Evolutionary conservation across 116 monocot species (phyloP).

Genomic region (Iris pallida): DNA sequence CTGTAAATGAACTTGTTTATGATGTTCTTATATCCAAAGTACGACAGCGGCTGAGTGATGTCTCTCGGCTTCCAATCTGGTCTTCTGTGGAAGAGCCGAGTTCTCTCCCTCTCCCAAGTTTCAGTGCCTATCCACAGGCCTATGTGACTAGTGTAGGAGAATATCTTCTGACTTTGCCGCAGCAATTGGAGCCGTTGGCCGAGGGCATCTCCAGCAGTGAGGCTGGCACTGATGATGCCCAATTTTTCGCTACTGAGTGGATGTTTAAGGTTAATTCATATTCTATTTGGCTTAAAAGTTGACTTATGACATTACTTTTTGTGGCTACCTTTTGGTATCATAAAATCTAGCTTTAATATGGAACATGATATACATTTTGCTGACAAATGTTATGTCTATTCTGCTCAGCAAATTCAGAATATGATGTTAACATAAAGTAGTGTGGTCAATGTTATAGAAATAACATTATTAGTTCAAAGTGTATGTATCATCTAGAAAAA

Average conservation of each 20-base stretch:
- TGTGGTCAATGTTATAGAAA: too few relatives aligned
- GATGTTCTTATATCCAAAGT: slow-evolving; percentile 93
- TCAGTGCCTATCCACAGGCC: slow-evolving; percentile 86
- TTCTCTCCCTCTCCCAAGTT: slow-evolving; percentile 79
- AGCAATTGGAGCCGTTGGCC: slow-evolving; percentile 87
- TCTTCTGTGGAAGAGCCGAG: slow-evolving; percentile 80
- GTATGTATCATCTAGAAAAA: too few relatives aligned
- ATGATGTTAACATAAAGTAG: neutral
- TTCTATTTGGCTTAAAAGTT: neutral
- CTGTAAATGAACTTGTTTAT: slow-evolving; percentile 94
- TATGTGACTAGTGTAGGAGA: slow-evolving; percentile 92
- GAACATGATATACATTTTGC: neutral
- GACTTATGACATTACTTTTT: neutral
- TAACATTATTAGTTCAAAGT: too few relatives aligned
- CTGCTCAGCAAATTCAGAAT: neutral
- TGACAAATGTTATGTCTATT: neutral
- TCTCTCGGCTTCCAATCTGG: slow-evolving; percentile 78
- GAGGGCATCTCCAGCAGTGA: slow-evolving; percentile 69
- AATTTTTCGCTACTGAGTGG: slow-evolving; percentile 96
- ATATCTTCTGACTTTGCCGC: slow-evolving; percentile 90
- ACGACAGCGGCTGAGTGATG: slow-evolving; percentile 69
- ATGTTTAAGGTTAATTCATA: slow-evolving; percentile 70
- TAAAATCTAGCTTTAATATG: neutral
- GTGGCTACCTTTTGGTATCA: neutral
- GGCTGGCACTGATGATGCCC: slow-evolving; percentile 66